A percentile compares a stretch with the other conserved stretches of the same genome.
Evolutionary conservation across 2,329 filamentous ascomycete genomes (phyloP).

Genomic region (Pestalotiopsis sp.): DNA sequence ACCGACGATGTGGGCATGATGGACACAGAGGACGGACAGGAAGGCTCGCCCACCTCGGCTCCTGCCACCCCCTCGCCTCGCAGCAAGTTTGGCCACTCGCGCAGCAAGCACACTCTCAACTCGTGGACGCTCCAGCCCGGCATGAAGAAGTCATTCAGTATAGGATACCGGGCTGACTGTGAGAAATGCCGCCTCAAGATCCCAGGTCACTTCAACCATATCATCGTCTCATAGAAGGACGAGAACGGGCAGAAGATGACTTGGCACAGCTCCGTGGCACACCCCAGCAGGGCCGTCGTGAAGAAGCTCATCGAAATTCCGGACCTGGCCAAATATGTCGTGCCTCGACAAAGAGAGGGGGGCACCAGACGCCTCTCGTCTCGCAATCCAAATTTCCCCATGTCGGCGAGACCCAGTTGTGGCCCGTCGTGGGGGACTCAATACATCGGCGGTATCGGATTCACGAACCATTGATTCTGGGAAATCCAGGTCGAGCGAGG

Average conservation of each 20-base stretch:
- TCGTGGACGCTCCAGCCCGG: slow-evolving; percentile 63
- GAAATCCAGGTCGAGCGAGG: neutral
- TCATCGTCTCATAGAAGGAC: slow-evolving; percentile 62
- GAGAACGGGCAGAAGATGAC: slow-evolving; percentile 3
- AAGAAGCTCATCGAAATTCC: neutral
- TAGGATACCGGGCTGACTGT: slow-evolving; percentile 78
- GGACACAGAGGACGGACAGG: slow-evolving; percentile 29
- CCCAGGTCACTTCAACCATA: slow-evolving; percentile 81
- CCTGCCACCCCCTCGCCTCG: slow-evolving; percentile 48
- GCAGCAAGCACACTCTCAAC: slow-evolving; percentile 62
- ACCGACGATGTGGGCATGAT: slow-evolving; percentile 34
- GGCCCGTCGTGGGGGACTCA: neutral
- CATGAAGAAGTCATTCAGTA: slow-evolving; percentile 73
- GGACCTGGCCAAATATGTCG: neutral
- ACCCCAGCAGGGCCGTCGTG: neutral
- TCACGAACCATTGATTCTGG: neutral
- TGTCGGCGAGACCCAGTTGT: neutral
- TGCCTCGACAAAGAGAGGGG: neutral
- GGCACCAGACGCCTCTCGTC: neutral
- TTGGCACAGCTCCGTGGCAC: neutral
- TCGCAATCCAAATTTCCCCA: neutral
- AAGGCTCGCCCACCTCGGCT: slow-evolving; percentile 33
- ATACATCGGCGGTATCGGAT: neutral
- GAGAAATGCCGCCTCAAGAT: slow-evolving; percentile 77
- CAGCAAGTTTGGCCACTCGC: slow-evolving; percentile 56